phyloP scores from a whole-genome alignment of 371 early-diverging fungal species.

The Blakeslea trispora region DNA sequence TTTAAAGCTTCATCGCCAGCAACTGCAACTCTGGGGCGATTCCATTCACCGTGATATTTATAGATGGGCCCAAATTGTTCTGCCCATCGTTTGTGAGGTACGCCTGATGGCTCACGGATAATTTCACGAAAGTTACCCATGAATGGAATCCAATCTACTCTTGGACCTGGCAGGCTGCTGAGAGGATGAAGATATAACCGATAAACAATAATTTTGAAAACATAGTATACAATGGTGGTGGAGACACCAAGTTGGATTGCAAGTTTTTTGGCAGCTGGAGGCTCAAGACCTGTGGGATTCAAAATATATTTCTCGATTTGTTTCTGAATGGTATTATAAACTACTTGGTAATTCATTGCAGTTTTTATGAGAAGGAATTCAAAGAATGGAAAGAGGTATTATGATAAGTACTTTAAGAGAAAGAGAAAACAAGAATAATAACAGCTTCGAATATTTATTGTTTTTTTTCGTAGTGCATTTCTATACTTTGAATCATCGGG shows the following conservation, averaged over 20 bases:
- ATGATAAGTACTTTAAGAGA: too few species aligned
- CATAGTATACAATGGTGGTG: slow-evolving; percentile 12
- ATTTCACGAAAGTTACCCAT: slow-evolving; percentile 56
- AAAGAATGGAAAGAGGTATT: too few species aligned
- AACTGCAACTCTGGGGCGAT: slow-evolving; percentile 50
- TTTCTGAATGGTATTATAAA: slow-evolving; percentile 11
- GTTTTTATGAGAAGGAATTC: too few species aligned
- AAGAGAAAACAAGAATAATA: too few species aligned
- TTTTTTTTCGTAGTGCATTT: too few species aligned
- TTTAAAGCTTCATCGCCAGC: slow-evolving; percentile 55
- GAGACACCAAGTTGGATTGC: slow-evolving; percentile 20
- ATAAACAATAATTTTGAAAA: slow-evolving; percentile 37
- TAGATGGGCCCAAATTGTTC: slow-evolving; percentile 57
- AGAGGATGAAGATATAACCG: slow-evolving; percentile 52
- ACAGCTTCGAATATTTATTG: too few species aligned
- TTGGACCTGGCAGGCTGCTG: slow-evolving; percentile 62
- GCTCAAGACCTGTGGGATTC: slow-evolving; percentile 4
- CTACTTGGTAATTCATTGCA: slow-evolving; percentile 6
- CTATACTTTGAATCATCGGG: too few species aligned
- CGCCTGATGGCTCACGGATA: slow-evolving; percentile 51
- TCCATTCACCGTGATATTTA: slow-evolving; percentile 52
- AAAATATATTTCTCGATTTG: slow-evolving; percentile 11
- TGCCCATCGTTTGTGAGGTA: slow-evolving; percentile 55
- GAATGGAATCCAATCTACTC: slow-evolving; percentile 52
- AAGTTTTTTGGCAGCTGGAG: slow-evolving; percentile 6